Evolutionary conservation across 768 basidiomycete genomes (phyloP), one percentile per base, ranked within the genome.

Genomic region (Leucocoprinus sp.): DNA sequence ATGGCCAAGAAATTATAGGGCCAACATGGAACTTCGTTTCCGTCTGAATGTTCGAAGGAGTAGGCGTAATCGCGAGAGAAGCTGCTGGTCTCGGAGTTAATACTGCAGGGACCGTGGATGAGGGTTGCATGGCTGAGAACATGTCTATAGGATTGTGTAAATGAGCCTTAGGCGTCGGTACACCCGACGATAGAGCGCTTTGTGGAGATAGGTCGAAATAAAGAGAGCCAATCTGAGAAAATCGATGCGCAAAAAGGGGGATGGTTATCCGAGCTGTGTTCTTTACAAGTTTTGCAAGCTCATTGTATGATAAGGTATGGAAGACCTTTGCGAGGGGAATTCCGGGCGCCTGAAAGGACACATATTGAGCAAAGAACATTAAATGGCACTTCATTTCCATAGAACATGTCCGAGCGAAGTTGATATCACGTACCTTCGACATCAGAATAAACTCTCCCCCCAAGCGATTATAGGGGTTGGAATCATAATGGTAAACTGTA

Each of bases 1-100:
- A 92, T 1, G 88, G 84, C 88, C 89, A 92, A 2, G 87, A 89
- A 40, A 91, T 76, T 55, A 92, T 91, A 6, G 84, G 83, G 3
- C 88, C 88, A 35, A 90, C 69, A 40, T 81, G 75, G 60, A 72
- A 76, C 41, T 72, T 66, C 27, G 37, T 49, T 37, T 23, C 35
- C n/a, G 35, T 19, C 17, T 36, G 11, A 24, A 39, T 28, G n/a
- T 42, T 50, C 8, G 53, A 56, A 8, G 44, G 59, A 35, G 19
- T 52, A 40, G 35, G 50, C 42, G 47, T 29, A 9, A 51, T 37
- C 8, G 60, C 55, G 5, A 60, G 58, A 29, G 64, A 54, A 1
- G 63, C 59, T 9, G 28, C 52, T 51, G 38, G 55, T 52, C 28
- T 60, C 38, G 41, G 59, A 36, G 51, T 53, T 8, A 55, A 51